phyloP scores from a whole-genome alignment of 2,329 filamentous ascomycete species.

The Verticillium albo-atrum region DNA sequence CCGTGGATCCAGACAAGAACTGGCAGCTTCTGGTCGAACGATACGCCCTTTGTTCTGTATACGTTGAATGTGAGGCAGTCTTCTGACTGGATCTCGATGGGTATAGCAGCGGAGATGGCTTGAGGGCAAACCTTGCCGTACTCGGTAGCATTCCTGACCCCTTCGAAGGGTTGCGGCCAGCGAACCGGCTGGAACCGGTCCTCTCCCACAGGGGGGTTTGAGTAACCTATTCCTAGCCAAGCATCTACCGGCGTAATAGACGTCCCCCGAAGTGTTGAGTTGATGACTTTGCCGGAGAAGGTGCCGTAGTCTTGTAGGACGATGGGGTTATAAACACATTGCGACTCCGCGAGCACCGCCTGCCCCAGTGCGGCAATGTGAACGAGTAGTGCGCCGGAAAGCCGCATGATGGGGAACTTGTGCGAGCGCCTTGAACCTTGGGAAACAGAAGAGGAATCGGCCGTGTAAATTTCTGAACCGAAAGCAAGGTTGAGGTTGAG shows the following conservation, averaged over 20 bases:
- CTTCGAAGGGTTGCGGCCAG: slow-evolving; percentile 34
- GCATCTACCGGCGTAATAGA: slow-evolving; percentile 29
- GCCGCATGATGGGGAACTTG: background rate
- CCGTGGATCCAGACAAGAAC: slow-evolving; percentile 11
- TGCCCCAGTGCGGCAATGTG: too few species aligned
- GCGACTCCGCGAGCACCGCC: background rate
- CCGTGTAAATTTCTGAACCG: too few species aligned
- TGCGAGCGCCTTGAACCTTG: too few species aligned
- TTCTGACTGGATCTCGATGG: slow-evolving; percentile 3
- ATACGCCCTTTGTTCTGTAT: slow-evolving; percentile 20
- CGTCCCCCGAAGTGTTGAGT: slow-evolving; percentile 25
- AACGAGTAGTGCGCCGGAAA: too few species aligned
- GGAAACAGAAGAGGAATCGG: too few species aligned
- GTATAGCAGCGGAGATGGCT: slow-evolving; percentile 17
- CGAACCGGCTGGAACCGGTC: slow-evolving; percentile 33
- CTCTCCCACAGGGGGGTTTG: slow-evolving; percentile 32
- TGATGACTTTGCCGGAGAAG: slow-evolving; percentile 31
- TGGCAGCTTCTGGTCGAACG: slow-evolving; percentile 12
- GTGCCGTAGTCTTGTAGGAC: slow-evolving; percentile 32
- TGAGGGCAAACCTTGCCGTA: slow-evolving; percentile 40
- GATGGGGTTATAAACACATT: slow-evolving; percentile 10
- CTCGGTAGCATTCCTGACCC: slow-evolving; percentile 27
- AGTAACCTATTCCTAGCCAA: slow-evolving; percentile 43
- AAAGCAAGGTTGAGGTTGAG: too few species aligned
- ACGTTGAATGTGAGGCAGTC: slow-evolving; percentile 9